Base-by-base conservation (phyloP, 257 asterid species). In the Jacaranda mimosifolia region DNA sequence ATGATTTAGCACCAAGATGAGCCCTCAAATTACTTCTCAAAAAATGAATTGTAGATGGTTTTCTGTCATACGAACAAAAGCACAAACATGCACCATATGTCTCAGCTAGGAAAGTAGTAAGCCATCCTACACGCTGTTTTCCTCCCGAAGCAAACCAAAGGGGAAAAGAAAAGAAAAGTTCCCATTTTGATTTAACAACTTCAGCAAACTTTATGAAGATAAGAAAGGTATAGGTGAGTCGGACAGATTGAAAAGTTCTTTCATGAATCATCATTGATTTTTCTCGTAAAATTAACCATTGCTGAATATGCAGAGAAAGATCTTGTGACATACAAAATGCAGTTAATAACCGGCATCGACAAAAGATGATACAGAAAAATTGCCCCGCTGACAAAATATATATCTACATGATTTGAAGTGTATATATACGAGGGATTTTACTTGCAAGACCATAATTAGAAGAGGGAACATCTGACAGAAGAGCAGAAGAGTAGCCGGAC, bases 291-390 rank as follows among this genome's bases (percentile, higher is more conserved):
- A 17, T 42, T n/a, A 55, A 10, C 12, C 52, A 21, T 14, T n/a
- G 63, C 55, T 56, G 21, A 56, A 72, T 42, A 56, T 56, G 62
- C 77, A 62, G 5, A 64, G 57, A 74, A 45, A 26, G 32, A 32
- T 21, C 39, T 46, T 46, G 26, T 48, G 9, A 38, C 38, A 65
- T 17, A 63, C 43, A 17, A 49, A 51, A 17, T 38, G 53, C 65
- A 49, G 74, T 58, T 38, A 60, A n/a, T 9, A 40, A 66, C 63
- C 4, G 39, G 39, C 46, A 71, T 36, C 36, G 38, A 65, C 21
- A 42, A 63, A 42, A 43, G 36, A 18, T 56, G n/a, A 10, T 10
- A 8, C 10, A 56, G 63, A 35, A 4, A 9, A 38, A 13, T 39
- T 11, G 13, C 32, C 35, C 51, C 2, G 32, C 70, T 63, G 52